Base-by-base conservation (phyloP, 768 basidiomycete genomes). In the Boletus rufocinnamomeus region DNA sequence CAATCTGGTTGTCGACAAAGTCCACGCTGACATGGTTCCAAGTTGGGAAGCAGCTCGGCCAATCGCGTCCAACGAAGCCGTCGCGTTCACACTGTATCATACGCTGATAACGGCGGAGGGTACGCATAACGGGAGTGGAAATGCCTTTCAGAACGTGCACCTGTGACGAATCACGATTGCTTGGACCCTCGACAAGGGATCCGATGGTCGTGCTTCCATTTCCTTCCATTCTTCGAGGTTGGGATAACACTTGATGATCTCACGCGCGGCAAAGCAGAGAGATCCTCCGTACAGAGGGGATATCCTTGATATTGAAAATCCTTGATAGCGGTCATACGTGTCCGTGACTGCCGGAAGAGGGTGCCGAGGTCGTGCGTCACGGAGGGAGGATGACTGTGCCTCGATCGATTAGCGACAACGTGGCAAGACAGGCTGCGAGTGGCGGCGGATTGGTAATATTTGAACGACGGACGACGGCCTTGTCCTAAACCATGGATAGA, bases 241-340 rank as follows among this genome's bases (percentile, higher is more conserved):
- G 27, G 40, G 61, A 44, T 57, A 63, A 11, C 50, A 57, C 25
- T 54, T 50, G 56, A 58, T 47, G 25, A 63, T 60, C 46, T 53
- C 43, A 23, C 59, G 57, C 19, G 50, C 57, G 53, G 13, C 19
- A 46, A 32, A 57, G 57, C 4, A 64, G 44, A 17, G 25, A 32
- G 25, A 62, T 57, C 28, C 25, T 66, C 48, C 41, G 51, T 7
- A 59, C 58, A 0, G 50, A 41, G 2, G 59, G n/a, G 61, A 34
- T 66, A 58, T 53, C 7, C n/a, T n/a, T n/a, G n/a, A n/a, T n/a
- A 58, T 46, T 45, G 34, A 23, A 66, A 59, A 30, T 45, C 34
- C 46, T 57, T 54, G 44, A 69, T 53, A 6, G 27, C 23, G 3
- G 57, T 44, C 55, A 49, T 61, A 2, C 25, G 34, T 2, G 32